Evolutionary conservation across 108 stramenopile genomes (phyloP), one percentile per base, ranked within the genome.

Genomic region (Nitzschia inconspicua): DNA sequence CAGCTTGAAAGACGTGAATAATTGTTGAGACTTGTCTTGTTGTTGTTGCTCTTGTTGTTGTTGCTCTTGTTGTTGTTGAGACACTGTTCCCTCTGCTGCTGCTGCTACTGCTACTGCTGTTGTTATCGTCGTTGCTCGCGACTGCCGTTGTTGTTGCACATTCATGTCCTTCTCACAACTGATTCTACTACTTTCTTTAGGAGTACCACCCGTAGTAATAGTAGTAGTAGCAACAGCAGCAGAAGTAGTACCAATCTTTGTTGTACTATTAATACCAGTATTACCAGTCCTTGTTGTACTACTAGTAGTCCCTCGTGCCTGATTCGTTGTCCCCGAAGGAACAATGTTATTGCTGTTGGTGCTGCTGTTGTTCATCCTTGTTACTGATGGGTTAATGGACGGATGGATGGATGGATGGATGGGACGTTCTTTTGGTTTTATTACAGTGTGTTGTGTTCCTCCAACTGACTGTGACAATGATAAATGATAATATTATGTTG

Each of bases 41-140:
- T 39, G 37, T 39, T 39, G 37, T 39, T 39, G 14, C 11, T n/a
- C 37, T 39, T 39, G 37, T 39, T 39, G 37, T 39, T 39, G 36
- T 50, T 50, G 49, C 10, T 50, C 29, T 26, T 50, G 27, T 26
- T 50, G 50, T 30, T 51, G 50, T 24, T 28, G 50, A 11, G 48
- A 4, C 22, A 47, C 3, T 23, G 48, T 6, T 49, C 14, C 14
- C 16, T 8, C 7, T 49, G 44, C 44, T n/a, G n/a, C n/a, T 19
- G 14, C 8, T 46, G 44, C 44, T 1, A 19, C 26, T 46, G 44
- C 44, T 3, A 19, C 10, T 46, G 44, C 43, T 44, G 9, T 9
- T 4, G 9, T 44, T 44, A n/a, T 3, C 26, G 44, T 14, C 26
- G n/a, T n/a, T n/a, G n/a, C n/a, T n/a, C 3, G 3, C 26, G 44